phyloP scores from a whole-genome alignment of 257 asterid species.

The Nicotiana sylvestris region DNA sequence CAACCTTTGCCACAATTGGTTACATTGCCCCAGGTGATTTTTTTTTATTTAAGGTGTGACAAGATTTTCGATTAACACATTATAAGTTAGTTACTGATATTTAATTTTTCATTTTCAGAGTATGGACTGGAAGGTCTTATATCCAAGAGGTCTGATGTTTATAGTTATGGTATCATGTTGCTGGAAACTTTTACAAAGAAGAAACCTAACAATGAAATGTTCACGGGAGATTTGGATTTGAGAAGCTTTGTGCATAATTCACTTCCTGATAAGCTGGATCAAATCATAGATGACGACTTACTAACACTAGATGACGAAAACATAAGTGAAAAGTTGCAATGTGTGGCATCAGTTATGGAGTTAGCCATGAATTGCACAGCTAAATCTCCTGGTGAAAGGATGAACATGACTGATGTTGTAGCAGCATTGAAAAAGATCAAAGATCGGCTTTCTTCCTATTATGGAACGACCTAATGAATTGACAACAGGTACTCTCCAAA shows the following conservation, averaged over 20 bases:
- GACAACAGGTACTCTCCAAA: too few relatives aligned
- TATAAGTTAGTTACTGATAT: too few relatives aligned
- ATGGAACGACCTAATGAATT: background rate
- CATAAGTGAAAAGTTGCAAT: background rate
- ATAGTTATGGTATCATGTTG: conserved; percentile 3
- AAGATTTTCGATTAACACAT: background rate
- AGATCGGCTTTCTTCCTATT: background rate
- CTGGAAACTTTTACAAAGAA: conserved; percentile 11
- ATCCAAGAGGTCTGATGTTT: too few relatives aligned
- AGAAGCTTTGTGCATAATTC: background rate
- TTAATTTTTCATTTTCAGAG: too few relatives aligned
- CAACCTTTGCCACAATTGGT: conserved; percentile 33
- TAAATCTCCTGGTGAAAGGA: background rate
- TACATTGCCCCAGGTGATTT: conserved; percentile 31
- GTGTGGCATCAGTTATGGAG: conserved; percentile 5
- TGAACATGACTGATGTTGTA: conserved; percentile 15
- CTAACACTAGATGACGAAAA: background rate
- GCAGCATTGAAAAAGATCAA: conserved; percentile 14
- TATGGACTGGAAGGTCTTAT: too few relatives aligned
- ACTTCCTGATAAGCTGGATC: background rate
- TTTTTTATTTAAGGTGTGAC: background rate
- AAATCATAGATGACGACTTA: conserved; percentile 11
- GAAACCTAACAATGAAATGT: conserved; percentile 12
- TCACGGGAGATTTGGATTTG: background rate
- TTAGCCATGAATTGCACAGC: conserved; percentile 15